These are phyloP conservation scores for Allomyces macrogynus DNA, from an alignment of 192 early-diverging fungal genomes.

Conservation along the genomic window DNA sequence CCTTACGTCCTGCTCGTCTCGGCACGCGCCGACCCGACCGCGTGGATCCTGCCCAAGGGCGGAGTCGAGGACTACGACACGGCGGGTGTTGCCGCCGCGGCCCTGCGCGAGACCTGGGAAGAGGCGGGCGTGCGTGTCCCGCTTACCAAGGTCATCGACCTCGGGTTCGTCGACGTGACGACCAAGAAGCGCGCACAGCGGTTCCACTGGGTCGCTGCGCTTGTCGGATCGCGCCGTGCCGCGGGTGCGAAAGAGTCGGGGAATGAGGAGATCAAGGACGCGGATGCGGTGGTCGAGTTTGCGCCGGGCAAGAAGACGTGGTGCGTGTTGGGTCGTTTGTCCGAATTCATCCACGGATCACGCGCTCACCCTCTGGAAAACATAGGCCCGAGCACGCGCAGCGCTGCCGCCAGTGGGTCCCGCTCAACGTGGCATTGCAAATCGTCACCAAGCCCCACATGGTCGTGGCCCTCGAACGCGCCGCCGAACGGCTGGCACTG, in stretches of 20 bases:
- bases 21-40: background rate
- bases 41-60: background rate
- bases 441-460: background rate
- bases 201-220: background rate
- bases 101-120: background rate
- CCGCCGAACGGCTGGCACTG: background rate
- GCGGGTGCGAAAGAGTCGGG: background rate
- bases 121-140: background rate
- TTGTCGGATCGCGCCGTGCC: background rate
- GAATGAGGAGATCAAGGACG: no score
- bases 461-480: background rate
- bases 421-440: background rate
- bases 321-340: background rate
- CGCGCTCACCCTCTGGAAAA: background rate
- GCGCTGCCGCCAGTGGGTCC: background rate
- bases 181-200: background rate
- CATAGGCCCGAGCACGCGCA: background rate
- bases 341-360: no score
- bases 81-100: background rate
- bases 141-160: background rate
- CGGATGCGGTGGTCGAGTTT: background rate
- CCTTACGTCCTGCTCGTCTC: background rate
- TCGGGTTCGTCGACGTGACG: background rate
- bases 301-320: background rate
- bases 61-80: background rate